A percentile compares a stretch with the other conserved stretches of the same genome.
These are phyloP conservation scores for Podaxis pistillaris DNA, from an alignment of 768 basidiomycete genomes.

Conservation along the genomic window DNA sequence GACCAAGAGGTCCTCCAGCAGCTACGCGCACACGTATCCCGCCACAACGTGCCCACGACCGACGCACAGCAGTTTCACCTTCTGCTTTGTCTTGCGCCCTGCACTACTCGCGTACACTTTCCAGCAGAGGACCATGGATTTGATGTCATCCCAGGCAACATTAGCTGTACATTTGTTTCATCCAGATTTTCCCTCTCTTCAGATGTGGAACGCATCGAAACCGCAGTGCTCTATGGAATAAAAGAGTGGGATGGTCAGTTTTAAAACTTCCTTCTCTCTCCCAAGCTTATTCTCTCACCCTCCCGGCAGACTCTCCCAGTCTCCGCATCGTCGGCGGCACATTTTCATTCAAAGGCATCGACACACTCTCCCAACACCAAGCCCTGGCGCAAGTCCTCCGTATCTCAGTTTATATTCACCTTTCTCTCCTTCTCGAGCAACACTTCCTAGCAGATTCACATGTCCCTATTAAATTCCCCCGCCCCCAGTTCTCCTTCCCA, in stretches of 20 bases:
- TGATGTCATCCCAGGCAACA: constrained; percentile 33
- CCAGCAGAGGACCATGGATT: constrained; percentile 40
- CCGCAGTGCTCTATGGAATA: constrained; percentile 46
- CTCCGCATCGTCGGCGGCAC: constrained; percentile 56
- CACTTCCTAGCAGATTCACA: constrained; percentile 49
- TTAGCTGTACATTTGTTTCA: constrained; percentile 45
- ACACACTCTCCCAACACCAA: constrained; percentile 39
- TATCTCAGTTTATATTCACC: constrained; percentile 50
- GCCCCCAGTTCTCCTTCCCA: constrained; percentile 25
- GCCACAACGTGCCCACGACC: constrained; percentile 25
- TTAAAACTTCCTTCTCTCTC: background rate
- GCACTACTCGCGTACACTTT: constrained; percentile 27
- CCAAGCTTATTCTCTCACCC: background rate
- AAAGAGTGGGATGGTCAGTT: constrained; percentile 50
- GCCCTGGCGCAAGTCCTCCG: constrained; percentile 49
- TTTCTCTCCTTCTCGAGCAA: constrained; percentile 63
- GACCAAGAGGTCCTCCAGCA: constrained; percentile 16
- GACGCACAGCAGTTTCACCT: constrained; percentile 39
- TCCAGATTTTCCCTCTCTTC: constrained; percentile 38
- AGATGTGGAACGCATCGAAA: constrained; percentile 27
- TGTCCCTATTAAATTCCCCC: constrained; percentile 44
- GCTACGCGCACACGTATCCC: constrained; percentile 17
- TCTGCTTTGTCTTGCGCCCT: constrained; percentile 48
- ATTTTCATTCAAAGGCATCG: constrained; percentile 51
- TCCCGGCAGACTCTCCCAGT: background rate